Evolutionary conservation across 345 rosid genomes (phyloP), one percentile per base, ranked within the genome.

Genomic region (Salix caprea): DNA sequence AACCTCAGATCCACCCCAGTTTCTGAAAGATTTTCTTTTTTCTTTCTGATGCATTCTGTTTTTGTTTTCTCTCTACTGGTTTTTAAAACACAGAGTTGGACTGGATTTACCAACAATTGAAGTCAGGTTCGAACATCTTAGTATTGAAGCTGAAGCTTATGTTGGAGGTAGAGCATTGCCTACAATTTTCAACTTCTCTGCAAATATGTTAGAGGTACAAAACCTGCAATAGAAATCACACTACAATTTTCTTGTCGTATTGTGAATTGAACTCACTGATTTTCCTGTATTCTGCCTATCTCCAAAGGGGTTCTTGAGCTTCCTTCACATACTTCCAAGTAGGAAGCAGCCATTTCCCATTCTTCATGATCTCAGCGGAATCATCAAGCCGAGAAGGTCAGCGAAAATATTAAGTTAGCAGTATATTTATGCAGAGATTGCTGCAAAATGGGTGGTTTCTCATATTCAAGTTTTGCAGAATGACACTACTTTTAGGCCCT

Each of bases 31-130:
- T 60, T 23, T 10, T 26, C 48, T 14, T 19, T 15, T 64, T 4
- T 69, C 37, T 37, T 9, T 24, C 5, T 37, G 26, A 10, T 37
- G 10, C 15, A 28, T 14, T 21, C 4, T 5, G n/a, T 32, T 14
- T n/a, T 46, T 32, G 11, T 37, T 2, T 23, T 13, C 58, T 0
- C 37, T 65, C 24, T 46, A 61, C 8, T 46, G 24, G 44, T 72
- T 18, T 28, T 73, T 19, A 60, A 60, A 74, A 69, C 28, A 14
- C 88, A 92, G 98, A 77, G 97, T 95, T 76, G 97, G 97, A 70
- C 84, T 95, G 21, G 94, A 92, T 66, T 78, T 92, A 78, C 97
- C 99, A 42, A 89, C 92, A 2, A 92, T 94, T 74, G 96, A 94
- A 86, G 98, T 94, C 14, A 85, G 96, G 78, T 92, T 92, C 24